phyloP scores from a whole-genome alignment of 2,329 filamentous ascomycete genomes.

The Apiospora aurea region DNA sequence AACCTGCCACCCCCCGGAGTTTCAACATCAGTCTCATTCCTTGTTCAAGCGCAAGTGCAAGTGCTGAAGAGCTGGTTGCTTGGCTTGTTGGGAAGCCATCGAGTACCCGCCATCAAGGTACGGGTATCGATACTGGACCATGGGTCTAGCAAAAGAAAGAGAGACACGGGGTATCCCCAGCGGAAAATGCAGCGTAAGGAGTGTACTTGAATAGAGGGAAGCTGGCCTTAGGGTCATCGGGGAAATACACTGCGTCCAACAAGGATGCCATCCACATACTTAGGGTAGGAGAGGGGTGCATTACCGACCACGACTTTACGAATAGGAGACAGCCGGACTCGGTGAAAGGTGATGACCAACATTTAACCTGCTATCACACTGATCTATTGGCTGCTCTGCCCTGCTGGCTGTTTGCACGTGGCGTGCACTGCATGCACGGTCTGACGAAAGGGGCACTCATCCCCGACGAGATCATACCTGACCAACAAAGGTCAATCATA shows the following conservation, averaged over 20 bases:
- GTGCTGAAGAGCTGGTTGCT: background rate
- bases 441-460: slow-evolving; percentile 10
- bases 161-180: too few species aligned
- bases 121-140: background rate
- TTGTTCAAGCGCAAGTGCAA: background rate
- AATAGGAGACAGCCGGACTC: background rate
- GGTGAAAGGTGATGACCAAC: background rate
- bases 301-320: background rate
- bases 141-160: too few species aligned
- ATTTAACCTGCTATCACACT: background rate
- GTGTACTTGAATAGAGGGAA: background rate
- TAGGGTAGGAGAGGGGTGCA: background rate
- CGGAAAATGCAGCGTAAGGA: background rate
- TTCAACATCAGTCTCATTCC: background rate
- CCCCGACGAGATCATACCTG: background rate
- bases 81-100: background rate
- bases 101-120: background rate
- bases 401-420: background rate
- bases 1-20: background rate
- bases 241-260: background rate
- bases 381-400: background rate
- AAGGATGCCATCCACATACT: background rate
- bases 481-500: background rate
- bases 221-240: background rate
- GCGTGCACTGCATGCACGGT: background rate